Evolutionary conservation across 2,329 filamentous ascomycete species (phyloP), one percentile per base, ranked within the genome.

Genomic region (Penicillium sp.): DNA sequence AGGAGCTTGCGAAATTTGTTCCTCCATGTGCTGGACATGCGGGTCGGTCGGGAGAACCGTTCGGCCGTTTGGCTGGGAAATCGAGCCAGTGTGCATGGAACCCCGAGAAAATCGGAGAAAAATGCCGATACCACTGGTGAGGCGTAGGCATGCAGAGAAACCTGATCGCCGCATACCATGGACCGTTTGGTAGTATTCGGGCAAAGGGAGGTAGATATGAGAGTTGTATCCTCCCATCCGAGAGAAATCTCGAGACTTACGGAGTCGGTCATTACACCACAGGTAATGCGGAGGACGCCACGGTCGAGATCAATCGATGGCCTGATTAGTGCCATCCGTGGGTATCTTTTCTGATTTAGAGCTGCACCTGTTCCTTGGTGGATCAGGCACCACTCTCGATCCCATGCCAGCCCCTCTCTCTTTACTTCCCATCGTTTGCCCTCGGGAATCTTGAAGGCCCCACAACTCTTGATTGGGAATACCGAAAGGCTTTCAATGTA

Each of bases 391-490:
- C 94, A 99, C 77, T 97, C 93, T 58, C 94, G 83, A 71, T 99
- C 94, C 92, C 93, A 97, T 8, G 87, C 89, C 2, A 99, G 79
- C 0, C 94, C 94, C 75, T 97, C 92, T 7, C 83, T 79, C 53
- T 83, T 85, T 20, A 97, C 81, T 64, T 89, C 85, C 94, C 94
- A 99, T 14, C 79, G 69, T 7, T 76, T 77, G 2, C 78, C 81
- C 0, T 75, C 58, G 1, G 91, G 88, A 27, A 97, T 80, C 33
- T 78, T 78, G 70, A 89, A 96, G 0, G 89, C 89, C 15, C 86
- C 89, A 66, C 94, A 97, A 69, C 92, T 96, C 73, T 99, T 99
- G 68, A 99, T 92, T 0, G 94, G 94, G 67, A 92, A 99, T 1
- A 97, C 83, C 1, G 81, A 85, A 15, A 92, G 81, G 51, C 79